A percentile compares a stretch with the other conserved stretches of the same genome.
phyloP scores from a whole-genome alignment of 768 basidiomycete species.

The Mycena latifolia region DNA sequence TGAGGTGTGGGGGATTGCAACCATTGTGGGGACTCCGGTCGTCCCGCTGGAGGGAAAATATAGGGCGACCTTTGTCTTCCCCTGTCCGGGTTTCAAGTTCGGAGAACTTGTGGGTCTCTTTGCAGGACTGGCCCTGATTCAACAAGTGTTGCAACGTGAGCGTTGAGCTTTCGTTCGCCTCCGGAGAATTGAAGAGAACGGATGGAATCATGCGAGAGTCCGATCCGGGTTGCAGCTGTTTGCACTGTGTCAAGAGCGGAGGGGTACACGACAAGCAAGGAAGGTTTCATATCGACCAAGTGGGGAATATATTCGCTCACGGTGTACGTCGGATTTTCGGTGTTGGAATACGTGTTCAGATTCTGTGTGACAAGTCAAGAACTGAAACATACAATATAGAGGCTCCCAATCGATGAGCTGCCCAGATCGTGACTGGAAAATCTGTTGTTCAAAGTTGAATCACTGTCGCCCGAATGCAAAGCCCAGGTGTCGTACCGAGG shows the following conservation, averaged over 20 bases:
- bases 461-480: background rate
- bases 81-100: conserved; percentile 59
- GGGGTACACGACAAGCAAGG: conserved; percentile 17
- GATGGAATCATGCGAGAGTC: background rate
- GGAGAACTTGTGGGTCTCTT: conserved; percentile 38
- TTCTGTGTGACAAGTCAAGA: background rate
- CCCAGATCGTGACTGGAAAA: conserved; percentile 22
- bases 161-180: background rate
- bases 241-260: conserved; percentile 5
- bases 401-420: conserved; percentile 17
- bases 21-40: conserved; percentile 63
- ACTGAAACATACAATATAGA: conserved; percentile 1
- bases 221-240: background rate
- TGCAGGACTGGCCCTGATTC: conserved; percentile 4
- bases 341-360: conserved; percentile 5
- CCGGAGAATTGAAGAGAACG: background rate
- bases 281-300: conserved; percentile 18
- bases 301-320: conserved; percentile 5
- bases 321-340: conserved; percentile 20
- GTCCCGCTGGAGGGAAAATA: conserved; percentile 67
- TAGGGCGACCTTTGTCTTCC: conserved; percentile 61
- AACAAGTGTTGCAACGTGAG: conserved; percentile 15
- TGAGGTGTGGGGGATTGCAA: conserved; percentile 26
- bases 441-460: background rate
- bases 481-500: background rate